Percentiles rank a stretch among this genome's conserved stretches.
Evolutionary conservation across 2,329 filamentous ascomycete species (phyloP).

Genomic region (Trichoderma atroviride): DNA sequence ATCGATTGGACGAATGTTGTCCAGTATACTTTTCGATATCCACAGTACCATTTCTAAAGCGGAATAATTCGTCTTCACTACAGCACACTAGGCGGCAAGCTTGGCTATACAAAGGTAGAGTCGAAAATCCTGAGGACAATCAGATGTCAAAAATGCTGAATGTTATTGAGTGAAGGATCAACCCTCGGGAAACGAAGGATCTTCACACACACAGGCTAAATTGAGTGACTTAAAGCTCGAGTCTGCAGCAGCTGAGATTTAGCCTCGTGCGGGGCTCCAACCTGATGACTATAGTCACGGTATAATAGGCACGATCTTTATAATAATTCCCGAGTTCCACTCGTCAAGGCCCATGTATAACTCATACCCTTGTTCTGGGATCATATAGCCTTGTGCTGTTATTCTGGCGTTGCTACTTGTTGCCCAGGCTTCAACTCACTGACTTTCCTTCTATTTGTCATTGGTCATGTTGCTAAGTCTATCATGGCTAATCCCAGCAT

Average conservation of each 20-base stretch:
- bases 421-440: background rate
- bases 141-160: background rate
- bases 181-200: background rate
- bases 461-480: conserved; percentile 5
- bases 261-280: background rate
- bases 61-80: background rate
- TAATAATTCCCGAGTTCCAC: background rate
- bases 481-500: background rate
- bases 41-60: background rate
- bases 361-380: background rate
- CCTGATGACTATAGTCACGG: background rate
- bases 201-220: background rate
- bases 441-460: background rate
- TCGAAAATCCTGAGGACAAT: background rate
- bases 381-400: background rate
- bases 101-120: background rate
- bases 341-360: background rate
- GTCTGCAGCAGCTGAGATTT: background rate
- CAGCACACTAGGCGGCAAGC: background rate
- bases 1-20: background rate
- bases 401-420: background rate
- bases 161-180: background rate
- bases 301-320: background rate
- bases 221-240: background rate
- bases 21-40: background rate